Evolutionary conservation across 2,329 filamentous ascomycete species (phyloP).

Genomic region (Monilinia aucupariae): DNA sequence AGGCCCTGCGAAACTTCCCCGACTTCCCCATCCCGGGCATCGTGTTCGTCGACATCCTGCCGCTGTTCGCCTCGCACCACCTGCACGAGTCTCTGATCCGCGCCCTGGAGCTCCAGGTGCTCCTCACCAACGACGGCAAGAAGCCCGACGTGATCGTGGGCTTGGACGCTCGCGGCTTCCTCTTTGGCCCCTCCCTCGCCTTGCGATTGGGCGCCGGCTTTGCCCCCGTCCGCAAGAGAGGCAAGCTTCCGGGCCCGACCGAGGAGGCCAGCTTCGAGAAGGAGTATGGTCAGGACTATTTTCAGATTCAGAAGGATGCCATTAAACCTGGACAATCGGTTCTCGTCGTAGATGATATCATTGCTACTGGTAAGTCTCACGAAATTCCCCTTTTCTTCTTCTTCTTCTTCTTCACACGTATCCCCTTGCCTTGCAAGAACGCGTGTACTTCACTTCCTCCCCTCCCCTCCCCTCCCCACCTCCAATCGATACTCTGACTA

Average conservation of each 20-base stretch:
- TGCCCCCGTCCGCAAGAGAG: slow-evolving; percentile 89
- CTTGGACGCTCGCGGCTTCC: slow-evolving; percentile 88
- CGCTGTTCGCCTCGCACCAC: slow-evolving; percentile 75
- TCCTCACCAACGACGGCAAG: slow-evolving; percentile 52
- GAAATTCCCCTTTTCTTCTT: not conserved
- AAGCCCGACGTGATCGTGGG: slow-evolving; percentile 88
- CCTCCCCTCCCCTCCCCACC: too few relatives aligned
- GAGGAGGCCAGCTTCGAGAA: slow-evolving; percentile 84
- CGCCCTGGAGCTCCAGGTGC: slow-evolving; percentile 78
- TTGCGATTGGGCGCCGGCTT: slow-evolving; percentile 78
- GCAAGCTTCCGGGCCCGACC: slow-evolving; percentile 88
- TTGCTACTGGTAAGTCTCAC: slow-evolving; percentile 80
- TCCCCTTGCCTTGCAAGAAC: not conserved
- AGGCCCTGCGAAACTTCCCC: slow-evolving; percentile 74
- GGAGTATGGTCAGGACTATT: slow-evolving; percentile 92
- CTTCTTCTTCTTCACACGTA: too few relatives aligned
- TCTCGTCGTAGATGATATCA: slow-evolving; percentile 93
- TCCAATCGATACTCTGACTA: slow-evolving; percentile 10
- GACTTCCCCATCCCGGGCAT: slow-evolving; percentile 93
- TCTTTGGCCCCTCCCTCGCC: slow-evolving; percentile 88
- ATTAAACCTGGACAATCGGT: slow-evolving; percentile 85
- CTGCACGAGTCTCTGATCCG: slow-evolving; percentile 73
- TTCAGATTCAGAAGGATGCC: slow-evolving; percentile 88
- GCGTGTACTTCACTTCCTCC: too few relatives aligned
- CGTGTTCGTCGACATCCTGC: slow-evolving; percentile 96